Percentiles rank a stretch among this genome's conserved stretches.
Evolutionary conservation across 1,139 yeast genomes (phyloP).

Genomic region (Kodamaea sp.): DNA sequence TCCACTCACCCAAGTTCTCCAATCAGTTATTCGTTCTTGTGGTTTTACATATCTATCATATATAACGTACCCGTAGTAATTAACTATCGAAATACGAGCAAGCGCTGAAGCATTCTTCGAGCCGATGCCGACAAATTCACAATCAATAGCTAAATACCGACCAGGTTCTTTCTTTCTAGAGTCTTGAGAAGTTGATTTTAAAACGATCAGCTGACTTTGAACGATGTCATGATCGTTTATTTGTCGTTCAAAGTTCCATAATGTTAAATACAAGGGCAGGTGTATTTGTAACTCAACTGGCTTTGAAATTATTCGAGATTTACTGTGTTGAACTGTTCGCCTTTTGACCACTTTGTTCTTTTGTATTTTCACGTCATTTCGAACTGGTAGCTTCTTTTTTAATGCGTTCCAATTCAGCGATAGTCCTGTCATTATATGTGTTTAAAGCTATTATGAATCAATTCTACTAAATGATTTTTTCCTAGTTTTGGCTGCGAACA

Average conservation of each 20-base stretch:
- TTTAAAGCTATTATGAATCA: no score
- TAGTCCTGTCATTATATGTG: constrained; percentile 16
- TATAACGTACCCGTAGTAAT: constrained; percentile 69
- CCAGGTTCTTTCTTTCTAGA: constrained; percentile 49
- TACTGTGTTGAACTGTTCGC: no score
- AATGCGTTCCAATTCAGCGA: constrained; percentile 39
- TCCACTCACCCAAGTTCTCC: constrained; percentile 96
- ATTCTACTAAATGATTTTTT: no score
- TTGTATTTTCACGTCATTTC: not conserved
- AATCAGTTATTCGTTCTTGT: constrained; percentile 71
- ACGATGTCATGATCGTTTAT: no score
- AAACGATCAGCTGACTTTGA: no score
- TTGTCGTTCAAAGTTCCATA: no score
- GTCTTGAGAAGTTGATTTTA: constrained; percentile 5
- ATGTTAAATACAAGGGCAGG: no score
- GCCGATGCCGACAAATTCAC: constrained; percentile 94
- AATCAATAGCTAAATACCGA: constrained; percentile 77
- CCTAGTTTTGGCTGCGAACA: no score
- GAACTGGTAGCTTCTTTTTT: constrained; percentile 20
- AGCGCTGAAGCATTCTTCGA: constrained; percentile 60
- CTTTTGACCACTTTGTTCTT: constrained; percentile 1
- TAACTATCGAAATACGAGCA: constrained; percentile 85
- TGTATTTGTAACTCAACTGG: no score
- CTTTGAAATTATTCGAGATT: no score
- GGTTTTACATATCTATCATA: constrained; percentile 78